Conservation (phyloP, 768 basidiomycete species). For the Calocybe indica region DNA sequence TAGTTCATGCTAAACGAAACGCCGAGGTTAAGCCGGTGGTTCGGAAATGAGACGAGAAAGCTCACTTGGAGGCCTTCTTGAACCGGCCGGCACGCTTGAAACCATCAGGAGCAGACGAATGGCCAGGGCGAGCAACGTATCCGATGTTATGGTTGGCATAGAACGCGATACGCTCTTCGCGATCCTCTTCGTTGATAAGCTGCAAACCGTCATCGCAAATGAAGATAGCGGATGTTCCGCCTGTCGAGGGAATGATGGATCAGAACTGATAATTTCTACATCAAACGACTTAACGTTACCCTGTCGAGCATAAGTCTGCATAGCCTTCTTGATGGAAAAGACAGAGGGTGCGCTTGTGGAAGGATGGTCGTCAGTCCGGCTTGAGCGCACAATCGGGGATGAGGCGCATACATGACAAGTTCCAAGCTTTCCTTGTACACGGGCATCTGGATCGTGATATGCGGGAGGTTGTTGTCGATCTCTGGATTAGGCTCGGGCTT, state of each 20-base stretch:
- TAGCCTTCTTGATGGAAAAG: conserved; percentile 75
- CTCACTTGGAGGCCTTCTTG: conserved; percentile 69
- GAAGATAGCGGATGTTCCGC: conserved; percentile 73
- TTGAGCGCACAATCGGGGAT: not conserved
- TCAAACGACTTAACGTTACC: conserved; percentile 24
- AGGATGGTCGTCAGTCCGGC: conserved; percentile 4
- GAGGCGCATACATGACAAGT: conserved; percentile 58
- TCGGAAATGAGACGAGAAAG: conserved; percentile 4
- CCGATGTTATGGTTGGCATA: conserved; percentile 75
- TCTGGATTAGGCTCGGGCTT: conserved; percentile 61
- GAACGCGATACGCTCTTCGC: conserved; percentile 60
- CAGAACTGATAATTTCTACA: too few species aligned
- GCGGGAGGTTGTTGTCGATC: conserved; percentile 65
- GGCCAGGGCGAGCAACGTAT: conserved; percentile 76
- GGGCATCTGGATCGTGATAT: conserved; percentile 78
- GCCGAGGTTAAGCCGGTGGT: not conserved
- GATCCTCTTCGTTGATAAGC: conserved; percentile 56
- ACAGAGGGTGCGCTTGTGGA: conserved; percentile 57
- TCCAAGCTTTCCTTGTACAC: conserved; percentile 83
- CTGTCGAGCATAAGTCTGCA: conserved; percentile 84
- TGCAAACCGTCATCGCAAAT: conserved; percentile 84
- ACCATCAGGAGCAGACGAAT: conserved; percentile 64
- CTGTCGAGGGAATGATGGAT: conserved; percentile 7
- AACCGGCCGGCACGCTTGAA: conserved; percentile 92
- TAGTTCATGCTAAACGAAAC: conserved; percentile 66